phyloP scores from a whole-genome alignment of 2,329 filamentous ascomycete species.

The Macrophomina phaseolina region DNA sequence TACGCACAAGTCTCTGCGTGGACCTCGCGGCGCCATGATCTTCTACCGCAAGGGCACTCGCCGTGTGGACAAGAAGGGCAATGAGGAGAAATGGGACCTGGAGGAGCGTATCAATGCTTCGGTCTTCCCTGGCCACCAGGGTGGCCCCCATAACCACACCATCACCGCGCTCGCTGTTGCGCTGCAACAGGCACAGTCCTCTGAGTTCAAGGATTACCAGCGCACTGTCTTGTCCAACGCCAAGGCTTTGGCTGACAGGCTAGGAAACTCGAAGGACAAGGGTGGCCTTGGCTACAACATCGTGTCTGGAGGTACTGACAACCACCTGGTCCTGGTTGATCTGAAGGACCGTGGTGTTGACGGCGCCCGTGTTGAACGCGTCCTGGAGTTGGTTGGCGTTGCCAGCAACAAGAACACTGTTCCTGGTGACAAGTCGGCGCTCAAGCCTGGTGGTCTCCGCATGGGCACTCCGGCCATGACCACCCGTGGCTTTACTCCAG shows the following conservation, averaged over 20 bases:
- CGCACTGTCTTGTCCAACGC: slow-evolving; percentile 91
- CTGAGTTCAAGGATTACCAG: slow-evolving; percentile 95
- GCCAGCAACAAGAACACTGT: slow-evolving; percentile 99
- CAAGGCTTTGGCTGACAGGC: slow-evolving; percentile 78
- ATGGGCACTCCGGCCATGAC: slow-evolving; percentile 99
- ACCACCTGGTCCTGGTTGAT: slow-evolving; percentile 95
- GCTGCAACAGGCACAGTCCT: slow-evolving; percentile 87
- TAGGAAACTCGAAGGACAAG: slow-evolving; percentile 72
- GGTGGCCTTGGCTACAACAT: slow-evolving; percentile 86
- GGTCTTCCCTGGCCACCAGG: slow-evolving; percentile 98
- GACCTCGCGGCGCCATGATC: slow-evolving; percentile 98
- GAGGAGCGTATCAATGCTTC: slow-evolving; percentile 98
- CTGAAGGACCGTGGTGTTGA: slow-evolving; percentile 86
- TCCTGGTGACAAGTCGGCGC: slow-evolving; percentile 94
- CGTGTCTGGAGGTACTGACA: slow-evolving; percentile 94
- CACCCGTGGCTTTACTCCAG: slow-evolving; percentile 86
- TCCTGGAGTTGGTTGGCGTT: slow-evolving; percentile 98
- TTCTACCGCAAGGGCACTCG: slow-evolving; percentile 99
- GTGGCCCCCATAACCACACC: slow-evolving; percentile 98
- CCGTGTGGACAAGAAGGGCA: slow-evolving; percentile 86
- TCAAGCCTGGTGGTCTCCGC: slow-evolving; percentile 92
- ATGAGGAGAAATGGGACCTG: slow-evolving; percentile 91
- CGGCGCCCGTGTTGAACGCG: slow-evolving; percentile 91
- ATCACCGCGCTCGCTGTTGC: slow-evolving; percentile 96
- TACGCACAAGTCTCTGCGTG: slow-evolving; percentile 98